phyloP scores from a whole-genome alignment of 495 filamentous ascomycete species.

The Amphirosellinia nigrospora region DNA sequence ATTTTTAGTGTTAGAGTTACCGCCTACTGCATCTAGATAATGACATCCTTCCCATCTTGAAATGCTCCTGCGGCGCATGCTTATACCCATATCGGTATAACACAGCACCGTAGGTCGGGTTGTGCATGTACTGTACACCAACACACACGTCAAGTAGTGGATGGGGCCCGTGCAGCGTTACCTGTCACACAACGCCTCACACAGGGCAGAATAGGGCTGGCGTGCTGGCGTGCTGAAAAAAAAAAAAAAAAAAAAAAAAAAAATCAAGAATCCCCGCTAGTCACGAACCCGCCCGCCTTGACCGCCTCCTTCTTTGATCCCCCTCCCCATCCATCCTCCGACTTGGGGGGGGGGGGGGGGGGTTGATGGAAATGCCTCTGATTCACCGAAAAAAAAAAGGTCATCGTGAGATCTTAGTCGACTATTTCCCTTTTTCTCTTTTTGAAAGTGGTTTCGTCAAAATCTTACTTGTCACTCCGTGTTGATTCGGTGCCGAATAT shows the following conservation, averaged over 20 bases:
- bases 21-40: no score
- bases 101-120: no score
- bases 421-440: no score
- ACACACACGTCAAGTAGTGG: not conserved
- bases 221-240: constrained; percentile 10
- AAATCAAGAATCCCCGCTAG: no score
- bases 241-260: not conserved
- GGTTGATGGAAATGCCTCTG: not conserved
- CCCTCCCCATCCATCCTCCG: not conserved
- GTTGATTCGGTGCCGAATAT: not conserved
- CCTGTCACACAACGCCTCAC: constrained; percentile 1
- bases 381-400: not conserved
- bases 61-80: no score
- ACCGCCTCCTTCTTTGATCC: not conserved
- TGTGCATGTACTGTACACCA: no score
- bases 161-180: not conserved
- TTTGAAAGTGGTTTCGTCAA: no score
- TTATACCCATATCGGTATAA: no score
- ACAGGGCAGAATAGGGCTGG: constrained; percentile 10
- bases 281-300: not conserved
- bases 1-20: no score
- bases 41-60: not conserved
- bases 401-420: not conserved
- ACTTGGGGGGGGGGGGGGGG: no score
- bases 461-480: not conserved